Percentiles rank a stretch among this genome's conserved stretches.
Evolutionary conservation across 2,329 filamentous ascomycete species (phyloP).

Genomic region (Clarireedia hainanense): DNA sequence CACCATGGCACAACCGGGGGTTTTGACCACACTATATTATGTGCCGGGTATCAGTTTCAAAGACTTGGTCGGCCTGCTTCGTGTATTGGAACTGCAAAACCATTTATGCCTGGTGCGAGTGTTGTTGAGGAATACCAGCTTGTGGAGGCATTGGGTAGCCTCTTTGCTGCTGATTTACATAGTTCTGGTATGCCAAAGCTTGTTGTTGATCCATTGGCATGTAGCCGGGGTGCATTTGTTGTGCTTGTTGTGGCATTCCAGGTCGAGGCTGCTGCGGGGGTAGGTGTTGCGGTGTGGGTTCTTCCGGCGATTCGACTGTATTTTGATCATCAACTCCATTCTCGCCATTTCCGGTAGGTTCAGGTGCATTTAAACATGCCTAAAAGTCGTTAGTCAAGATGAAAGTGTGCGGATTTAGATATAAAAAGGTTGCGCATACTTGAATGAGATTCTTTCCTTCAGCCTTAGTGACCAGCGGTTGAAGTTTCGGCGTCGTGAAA

Average conservation of each 20-base stretch:
- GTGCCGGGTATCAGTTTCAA: slow-evolving; percentile 50
- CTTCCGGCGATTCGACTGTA: slow-evolving; percentile 84
- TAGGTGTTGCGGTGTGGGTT: slow-evolving; percentile 69
- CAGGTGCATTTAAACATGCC: slow-evolving; percentile 95
- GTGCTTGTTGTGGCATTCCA: slow-evolving; percentile 54
- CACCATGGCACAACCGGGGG: slow-evolving; percentile 23
- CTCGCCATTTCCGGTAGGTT: slow-evolving; percentile 73
- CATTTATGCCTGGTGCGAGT: slow-evolving; percentile 66
- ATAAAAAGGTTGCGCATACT: slow-evolving; percentile 41
- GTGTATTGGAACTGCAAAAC: slow-evolving; percentile 20
- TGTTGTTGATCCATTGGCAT: slow-evolving; percentile 61
- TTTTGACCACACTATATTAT: slow-evolving; percentile 33
- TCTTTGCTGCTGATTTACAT: slow-evolving; percentile 65
- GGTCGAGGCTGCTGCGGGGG: slow-evolving; percentile 50
- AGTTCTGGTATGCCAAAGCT: slow-evolving; percentile 75
- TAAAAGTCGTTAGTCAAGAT: slow-evolving; percentile 37
- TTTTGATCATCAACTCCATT: slow-evolving; percentile 71
- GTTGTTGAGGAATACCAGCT: slow-evolving; percentile 72
- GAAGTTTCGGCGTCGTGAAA: slow-evolving; percentile 96
- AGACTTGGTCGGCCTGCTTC: slow-evolving; percentile 24
- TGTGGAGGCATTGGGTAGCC: slow-evolving; percentile 75
- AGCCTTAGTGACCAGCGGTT: slow-evolving; percentile 94
- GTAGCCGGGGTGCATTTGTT: slow-evolving; percentile 56
- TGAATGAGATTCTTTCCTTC: slow-evolving; percentile 99
- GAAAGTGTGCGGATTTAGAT: background rate